Percentiles rank a stretch among this genome's conserved stretches.
Evolutionary conservation across 2,329 filamentous ascomycete genomes (phyloP).

Genomic region (Atkinsonella hypoxylon): DNA sequence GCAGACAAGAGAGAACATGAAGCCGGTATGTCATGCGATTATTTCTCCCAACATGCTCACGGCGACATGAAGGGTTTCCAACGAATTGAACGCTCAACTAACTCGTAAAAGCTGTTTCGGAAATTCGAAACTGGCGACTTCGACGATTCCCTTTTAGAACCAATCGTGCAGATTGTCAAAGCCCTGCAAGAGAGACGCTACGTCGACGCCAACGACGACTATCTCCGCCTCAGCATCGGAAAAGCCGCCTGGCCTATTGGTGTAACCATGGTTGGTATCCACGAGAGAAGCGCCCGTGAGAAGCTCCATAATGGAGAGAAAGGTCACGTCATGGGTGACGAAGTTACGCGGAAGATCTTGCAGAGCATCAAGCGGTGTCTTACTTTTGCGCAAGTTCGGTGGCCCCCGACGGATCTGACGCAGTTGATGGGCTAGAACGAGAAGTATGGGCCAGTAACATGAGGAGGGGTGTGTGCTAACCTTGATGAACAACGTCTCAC

Average conservation of each 20-base stretch:
- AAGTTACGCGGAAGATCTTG: slow-evolving; percentile 86
- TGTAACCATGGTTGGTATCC: slow-evolving; percentile 99
- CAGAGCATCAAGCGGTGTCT: slow-evolving; percentile 96
- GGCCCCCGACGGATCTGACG: slow-evolving; percentile 83
- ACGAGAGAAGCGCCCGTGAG: slow-evolving; percentile 89
- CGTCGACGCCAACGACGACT: slow-evolving; percentile 93
- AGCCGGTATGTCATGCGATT: slow-evolving; percentile 39
- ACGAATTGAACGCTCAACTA: neutral
- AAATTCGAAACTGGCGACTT: slow-evolving; percentile 75
- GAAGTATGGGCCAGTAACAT: neutral
- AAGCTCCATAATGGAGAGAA: slow-evolving; percentile 82
- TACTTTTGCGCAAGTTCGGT: slow-evolving; percentile 92
- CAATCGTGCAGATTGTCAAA: slow-evolving; percentile 82
- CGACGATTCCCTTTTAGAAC: slow-evolving; percentile 65
- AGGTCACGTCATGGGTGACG: slow-evolving; percentile 94
- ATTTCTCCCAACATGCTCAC: no score
- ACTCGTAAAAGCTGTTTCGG: slow-evolving; percentile 52
- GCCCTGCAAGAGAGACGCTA: slow-evolving; percentile 85
- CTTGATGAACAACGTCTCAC: neutral
- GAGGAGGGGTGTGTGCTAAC: neutral
- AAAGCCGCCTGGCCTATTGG: slow-evolving; percentile 98
- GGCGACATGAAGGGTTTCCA: no score
- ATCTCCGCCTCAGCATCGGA: slow-evolving; percentile 83
- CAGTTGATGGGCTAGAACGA: slow-evolving; percentile 70
- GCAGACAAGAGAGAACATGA: slow-evolving; percentile 78